These are phyloP conservation scores for Lactarius deliciosus DNA, from an alignment of 768 basidiomycete species.

Conservation along the genomic window DNA sequence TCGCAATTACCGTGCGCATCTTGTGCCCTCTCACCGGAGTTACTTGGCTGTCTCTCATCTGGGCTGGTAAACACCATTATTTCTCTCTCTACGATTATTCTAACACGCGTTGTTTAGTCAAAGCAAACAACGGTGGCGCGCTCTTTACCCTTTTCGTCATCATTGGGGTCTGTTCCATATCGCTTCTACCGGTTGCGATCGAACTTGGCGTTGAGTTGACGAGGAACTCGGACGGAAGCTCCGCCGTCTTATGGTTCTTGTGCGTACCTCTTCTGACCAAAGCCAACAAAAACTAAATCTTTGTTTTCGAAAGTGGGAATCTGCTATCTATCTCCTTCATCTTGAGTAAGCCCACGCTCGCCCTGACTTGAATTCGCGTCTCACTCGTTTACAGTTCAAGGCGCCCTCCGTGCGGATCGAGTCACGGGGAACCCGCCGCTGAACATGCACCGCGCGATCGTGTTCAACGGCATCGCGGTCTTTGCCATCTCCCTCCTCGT, in stretches of 20 bases:
- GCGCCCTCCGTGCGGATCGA: constrained; percentile 61
- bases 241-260: constrained; percentile 76
- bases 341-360: neutral
- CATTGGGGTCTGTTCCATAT: constrained; percentile 63
- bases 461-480: constrained; percentile 61
- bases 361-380: constrained; percentile 13
- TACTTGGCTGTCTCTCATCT: constrained; percentile 73
- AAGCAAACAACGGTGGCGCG: constrained; percentile 55
- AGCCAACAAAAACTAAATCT: neutral
- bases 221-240: constrained; percentile 73
- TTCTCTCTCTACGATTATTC: neutral
- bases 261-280: constrained; percentile 38
- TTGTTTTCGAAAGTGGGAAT: constrained; percentile 14
- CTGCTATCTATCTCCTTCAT: constrained; percentile 11
- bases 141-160: constrained; percentile 68
- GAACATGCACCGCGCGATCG: constrained; percentile 67
- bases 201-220: constrained; percentile 82
- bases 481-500: constrained; percentile 42
- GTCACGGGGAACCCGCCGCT: constrained; percentile 61
- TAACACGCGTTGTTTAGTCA: constrained; percentile 44
- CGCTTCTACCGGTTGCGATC: constrained; percentile 71
- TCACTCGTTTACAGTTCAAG: constrained; percentile 36
- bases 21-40: constrained; percentile 60
- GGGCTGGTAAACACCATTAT: constrained; percentile 58
- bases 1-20: constrained; percentile 58